Evolutionary conservation across 2,329 filamentous ascomycete genomes (phyloP).

Genomic region (Aspergillus novofumigatus): DNA sequence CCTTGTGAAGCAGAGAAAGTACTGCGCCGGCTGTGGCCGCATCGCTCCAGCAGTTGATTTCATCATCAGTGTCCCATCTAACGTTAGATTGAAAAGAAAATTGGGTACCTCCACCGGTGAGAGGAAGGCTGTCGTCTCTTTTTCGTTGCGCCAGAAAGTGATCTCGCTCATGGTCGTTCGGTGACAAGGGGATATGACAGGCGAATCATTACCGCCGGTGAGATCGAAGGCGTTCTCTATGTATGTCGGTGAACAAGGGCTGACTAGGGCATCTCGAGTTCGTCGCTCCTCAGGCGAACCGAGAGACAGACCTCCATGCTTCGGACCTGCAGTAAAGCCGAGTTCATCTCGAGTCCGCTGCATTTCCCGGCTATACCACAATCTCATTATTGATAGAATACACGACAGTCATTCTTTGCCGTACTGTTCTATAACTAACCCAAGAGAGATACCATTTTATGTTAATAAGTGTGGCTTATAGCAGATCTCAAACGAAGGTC

Average conservation of each 20-base stretch:
- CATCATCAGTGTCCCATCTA: neutral
- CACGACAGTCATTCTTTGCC: neutral
- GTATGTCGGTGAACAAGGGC: neutral
- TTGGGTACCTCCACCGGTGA: neutral
- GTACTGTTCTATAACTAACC: neutral
- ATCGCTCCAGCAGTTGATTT: conserved; percentile 12
- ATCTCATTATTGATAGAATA: neutral
- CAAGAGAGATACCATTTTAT: neutral
- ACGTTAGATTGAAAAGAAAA: neutral
- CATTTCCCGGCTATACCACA: neutral
- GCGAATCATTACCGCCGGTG: neutral
- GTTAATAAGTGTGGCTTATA: neutral
- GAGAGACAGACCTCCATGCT: neutral
- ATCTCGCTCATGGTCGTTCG: neutral
- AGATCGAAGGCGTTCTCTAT: neutral
- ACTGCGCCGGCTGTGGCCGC: conserved; percentile 14
- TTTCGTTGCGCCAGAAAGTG: neutral
- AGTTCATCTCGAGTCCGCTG: neutral
- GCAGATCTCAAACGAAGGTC: neutral
- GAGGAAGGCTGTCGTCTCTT: neutral
- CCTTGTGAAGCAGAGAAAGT: conserved; percentile 14
- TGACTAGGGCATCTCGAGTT: neutral
- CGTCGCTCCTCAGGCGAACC: neutral
- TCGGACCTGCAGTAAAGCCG: neutral
- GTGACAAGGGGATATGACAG: neutral